Conservation (phyloP, 345 rosid species). For the Sonneratia caseolaris region DNA sequence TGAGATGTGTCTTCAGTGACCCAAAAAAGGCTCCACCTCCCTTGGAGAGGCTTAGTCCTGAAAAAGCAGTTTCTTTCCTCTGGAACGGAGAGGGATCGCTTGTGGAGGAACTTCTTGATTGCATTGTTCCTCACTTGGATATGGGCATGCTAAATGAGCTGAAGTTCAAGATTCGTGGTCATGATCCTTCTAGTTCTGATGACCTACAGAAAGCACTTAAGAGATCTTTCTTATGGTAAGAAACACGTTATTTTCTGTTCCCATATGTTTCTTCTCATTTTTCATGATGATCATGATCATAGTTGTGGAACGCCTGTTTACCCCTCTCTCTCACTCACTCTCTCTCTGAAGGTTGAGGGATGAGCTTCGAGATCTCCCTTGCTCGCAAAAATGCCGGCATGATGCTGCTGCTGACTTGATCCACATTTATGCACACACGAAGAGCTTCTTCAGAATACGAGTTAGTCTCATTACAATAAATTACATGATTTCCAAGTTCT, state of each 20-base stretch:
- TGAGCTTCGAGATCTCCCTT: conserved; percentile 76
- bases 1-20: conserved; percentile 86
- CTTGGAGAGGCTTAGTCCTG: conserved; percentile 66
- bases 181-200: conserved; percentile 60
- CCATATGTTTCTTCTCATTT: conserved; percentile 3
- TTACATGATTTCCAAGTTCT: background rate
- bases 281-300: background rate
- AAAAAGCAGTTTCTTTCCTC: conserved; percentile 55
- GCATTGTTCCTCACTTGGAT: conserved; percentile 70
- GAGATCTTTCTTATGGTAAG: conserved; percentile 85
- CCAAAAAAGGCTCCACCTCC: conserved; percentile 97
- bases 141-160: conserved; percentile 50
- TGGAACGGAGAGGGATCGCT: conserved; percentile 95
- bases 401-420: conserved; percentile 99
- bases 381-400: conserved; percentile 85
- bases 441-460: conserved; percentile 67
- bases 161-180: conserved; percentile 56
- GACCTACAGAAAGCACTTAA: conserved; percentile 62
- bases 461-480: conserved; percentile 27
- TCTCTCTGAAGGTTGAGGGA: conserved; percentile 73
- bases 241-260: conserved; percentile 10
- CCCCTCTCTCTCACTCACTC: background rate
- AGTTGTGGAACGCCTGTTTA: background rate
- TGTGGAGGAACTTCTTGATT: conserved; percentile 78
- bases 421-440: conserved; percentile 85